Evolutionary conservation across 2,329 filamentous ascomycete species (phyloP), one percentile per base, ranked within the genome.

Genomic region (Aureobasidium leucospermi): DNA sequence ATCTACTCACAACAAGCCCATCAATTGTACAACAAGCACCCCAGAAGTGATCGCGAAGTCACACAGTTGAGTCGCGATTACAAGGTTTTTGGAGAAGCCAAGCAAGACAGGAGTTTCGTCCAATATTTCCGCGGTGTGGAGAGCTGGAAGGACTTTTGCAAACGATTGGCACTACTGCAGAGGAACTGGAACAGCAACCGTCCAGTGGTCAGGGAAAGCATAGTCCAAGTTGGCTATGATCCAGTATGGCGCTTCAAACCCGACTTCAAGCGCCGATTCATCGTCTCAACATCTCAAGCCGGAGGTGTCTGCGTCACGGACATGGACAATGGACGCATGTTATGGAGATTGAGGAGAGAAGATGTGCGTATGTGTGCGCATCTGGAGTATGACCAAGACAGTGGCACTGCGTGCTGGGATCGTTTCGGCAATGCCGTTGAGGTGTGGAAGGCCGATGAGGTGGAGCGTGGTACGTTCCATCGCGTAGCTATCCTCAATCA

Each of bases 251-350:
- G 76, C 1, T 78, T 79, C 63, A 70, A 72, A 3, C 70, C 75
- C 1, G 77, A 79, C 61, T 78, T 78, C 64, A 74, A 76, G 63
- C 73, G 76, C 34, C 72, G 77, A 0, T 72, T 78, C 60, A 71
- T 78, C 45, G 60, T 79, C 7, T 78, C 76, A 3, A 79, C 76
- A 0, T 75, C 74, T 3, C 75, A 78, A 43, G 66, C 67, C 13
- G 77, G 76, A n/a, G 77, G 76, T 0, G 59, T 79, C 39, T 71
- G 74, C 55, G 76, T 79, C 42, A 76, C 73, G 5, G 75, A 77
- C 62, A 78, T 79, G 73, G 76, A 79, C 47, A 70, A 71, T 15
- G 76, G 75, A 10, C 60, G 62, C 4, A 65, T 72, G 15, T 65
- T 79, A 6, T 79, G 75, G 74, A 65, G 67, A 10, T 53, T 70